These are phyloP conservation scores for Lanmaoa rubissima DNA, from an alignment of 768 basidiomycete genomes.

Conservation along the genomic window DNA sequence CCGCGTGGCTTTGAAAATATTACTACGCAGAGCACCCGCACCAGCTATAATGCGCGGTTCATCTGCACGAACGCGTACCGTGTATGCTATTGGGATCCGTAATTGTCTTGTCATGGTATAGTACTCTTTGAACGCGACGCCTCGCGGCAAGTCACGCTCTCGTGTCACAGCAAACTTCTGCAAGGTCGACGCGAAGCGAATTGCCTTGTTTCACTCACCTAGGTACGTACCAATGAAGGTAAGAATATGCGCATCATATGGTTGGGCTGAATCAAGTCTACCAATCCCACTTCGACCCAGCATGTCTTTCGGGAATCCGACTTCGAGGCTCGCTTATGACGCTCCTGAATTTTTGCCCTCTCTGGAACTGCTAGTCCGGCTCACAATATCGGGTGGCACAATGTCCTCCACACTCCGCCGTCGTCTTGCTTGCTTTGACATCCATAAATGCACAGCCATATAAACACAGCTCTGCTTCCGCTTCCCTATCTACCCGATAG, in stretches of 20 bases:
- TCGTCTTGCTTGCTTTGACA: neutral
- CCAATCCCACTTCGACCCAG: neutral
- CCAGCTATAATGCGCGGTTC: neutral
- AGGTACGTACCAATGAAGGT: no score
- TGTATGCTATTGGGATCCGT: neutral
- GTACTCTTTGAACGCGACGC: no score
- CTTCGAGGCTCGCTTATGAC: neutral
- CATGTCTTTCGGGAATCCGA: neutral
- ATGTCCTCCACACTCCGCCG: neutral
- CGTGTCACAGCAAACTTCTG: neutral
- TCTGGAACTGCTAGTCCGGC: neutral
- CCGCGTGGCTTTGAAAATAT: neutral
- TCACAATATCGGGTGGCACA: neutral
- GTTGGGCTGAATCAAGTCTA: no score
- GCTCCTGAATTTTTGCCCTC: neutral
- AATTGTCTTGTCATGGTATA: neutral
- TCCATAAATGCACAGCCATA: neutral
- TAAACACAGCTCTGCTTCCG: neutral
- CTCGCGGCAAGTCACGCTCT: neutral
- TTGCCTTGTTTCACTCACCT: neutral
- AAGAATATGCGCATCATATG: neutral
- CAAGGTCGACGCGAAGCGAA: neutral
- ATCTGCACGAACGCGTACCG: neutral
- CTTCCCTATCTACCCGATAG: neutral
- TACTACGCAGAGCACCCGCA: neutral